Conservation (phyloP, 441 rosid genomes). For the Pelargonium citronellum region DNA sequence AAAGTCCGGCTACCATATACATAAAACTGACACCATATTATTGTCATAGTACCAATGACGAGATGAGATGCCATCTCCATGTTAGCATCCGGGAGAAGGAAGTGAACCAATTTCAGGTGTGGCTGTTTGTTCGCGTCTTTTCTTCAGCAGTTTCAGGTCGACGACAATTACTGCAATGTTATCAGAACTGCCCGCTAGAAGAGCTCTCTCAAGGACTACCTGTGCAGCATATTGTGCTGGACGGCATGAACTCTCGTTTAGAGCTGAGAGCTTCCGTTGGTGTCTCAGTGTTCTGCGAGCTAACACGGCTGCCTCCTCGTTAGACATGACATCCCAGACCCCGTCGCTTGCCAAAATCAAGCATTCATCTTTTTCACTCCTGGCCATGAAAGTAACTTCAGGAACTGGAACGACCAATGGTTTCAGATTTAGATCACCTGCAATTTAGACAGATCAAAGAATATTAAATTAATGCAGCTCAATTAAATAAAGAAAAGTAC, state of each 20-base stretch:
- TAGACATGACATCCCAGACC: constrained; percentile 17
- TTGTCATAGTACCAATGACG: too few relatives aligned
- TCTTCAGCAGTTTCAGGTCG: neutral
- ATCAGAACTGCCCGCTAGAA: neutral
- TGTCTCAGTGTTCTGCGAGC: constrained; percentile 5
- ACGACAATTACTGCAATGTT: neutral
- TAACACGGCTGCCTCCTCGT: constrained; percentile 6
- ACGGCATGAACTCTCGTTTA: neutral
- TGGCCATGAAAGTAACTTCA: neutral
- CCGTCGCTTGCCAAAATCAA: constrained; percentile 27
- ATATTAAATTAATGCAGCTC: neutral
- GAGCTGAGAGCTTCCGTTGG: constrained; percentile 8
- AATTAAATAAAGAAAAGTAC: neutral
- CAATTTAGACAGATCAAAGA: neutral
- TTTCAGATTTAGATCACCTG: neutral
- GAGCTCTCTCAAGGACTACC: neutral
- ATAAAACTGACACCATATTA: neutral
- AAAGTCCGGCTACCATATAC: neutral
- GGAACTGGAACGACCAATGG: neutral
- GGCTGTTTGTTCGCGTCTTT: neutral
- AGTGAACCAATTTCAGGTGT: constrained; percentile 2
- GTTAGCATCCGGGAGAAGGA: neutral
- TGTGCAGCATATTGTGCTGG: neutral
- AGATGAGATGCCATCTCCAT: neutral
- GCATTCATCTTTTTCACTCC: constrained; percentile 15